Base-by-base conservation (phyloP, 192 early-diverging fungal species). In the Coemansia aciculifera region DNA sequence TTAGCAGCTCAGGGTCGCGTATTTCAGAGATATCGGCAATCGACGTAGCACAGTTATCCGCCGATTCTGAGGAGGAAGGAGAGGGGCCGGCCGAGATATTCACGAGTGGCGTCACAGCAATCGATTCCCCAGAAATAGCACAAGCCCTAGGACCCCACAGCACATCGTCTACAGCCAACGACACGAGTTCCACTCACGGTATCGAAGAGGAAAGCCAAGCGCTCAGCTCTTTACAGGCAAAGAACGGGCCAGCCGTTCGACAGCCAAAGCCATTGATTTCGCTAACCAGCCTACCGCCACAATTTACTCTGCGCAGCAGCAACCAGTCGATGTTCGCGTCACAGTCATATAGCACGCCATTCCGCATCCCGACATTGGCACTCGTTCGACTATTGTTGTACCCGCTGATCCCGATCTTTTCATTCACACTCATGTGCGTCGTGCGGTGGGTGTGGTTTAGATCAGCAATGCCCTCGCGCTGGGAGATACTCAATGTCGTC, bases 361-460 rank as follows among this genome's bases (percentile, higher is more conserved):
- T 75, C 32, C 73, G 73, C 2, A 81, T 81, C 31, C 75, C 79
- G 24, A 77, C 79, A 0, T 52, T 82, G 49, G 79, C 75, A 0
- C 48, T 82, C 2, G 65, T 77, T 17, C 79, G 79, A 1, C 44
- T 82, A 10, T 52, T 82, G 24, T 68, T 82, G 59, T 82, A 82
- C 21, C 79, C 79, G 27, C 66, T 82, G 10, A 77, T 82, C 15
- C 79, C 79, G 0, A 82, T 82, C 43, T 57, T 77, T 12, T 74
- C 79, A 24, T 74, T 82, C n/a, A 82, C 79, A 1, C 72, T 82
- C 9, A 82, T 82, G 79, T 72, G 71, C 27, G 71, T 82, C 2
- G 79, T 82, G 1, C 74, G 79, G 0, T 82, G 79, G 79, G 75
- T 82, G 17, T 82, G 75, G 74, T 82, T 82, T 57, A 59, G 74